These are phyloP conservation scores for Russula dissimulans DNA, from an alignment of 768 basidiomycete genomes.

Conservation along the genomic window DNA sequence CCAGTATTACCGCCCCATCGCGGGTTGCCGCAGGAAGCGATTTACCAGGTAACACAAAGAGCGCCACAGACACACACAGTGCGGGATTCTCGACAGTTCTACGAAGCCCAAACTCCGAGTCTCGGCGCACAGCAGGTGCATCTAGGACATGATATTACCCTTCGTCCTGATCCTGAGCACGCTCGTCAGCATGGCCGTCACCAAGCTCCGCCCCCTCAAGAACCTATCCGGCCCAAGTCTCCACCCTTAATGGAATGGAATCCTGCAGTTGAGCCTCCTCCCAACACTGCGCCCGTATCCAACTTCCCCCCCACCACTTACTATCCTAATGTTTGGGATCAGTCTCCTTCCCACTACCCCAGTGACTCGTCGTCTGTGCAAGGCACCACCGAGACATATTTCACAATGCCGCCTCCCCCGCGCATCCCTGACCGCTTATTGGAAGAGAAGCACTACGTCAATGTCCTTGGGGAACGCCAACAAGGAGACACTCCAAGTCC, in stretches of 20 bases:
- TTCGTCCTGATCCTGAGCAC: conserved; percentile 21
- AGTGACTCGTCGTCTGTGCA: conserved; percentile 26
- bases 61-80: not conserved
- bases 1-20: not conserved
- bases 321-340: conserved; percentile 85
- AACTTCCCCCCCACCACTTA: conserved; percentile 68
- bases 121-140: conserved; percentile 23
- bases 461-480: conserved; percentile 37
- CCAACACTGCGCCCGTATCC: conserved; percentile 45
- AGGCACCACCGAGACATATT: conserved; percentile 35
- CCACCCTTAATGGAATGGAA: conserved; percentile 73
- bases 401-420: conserved; percentile 49
- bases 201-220: conserved; percentile 20
- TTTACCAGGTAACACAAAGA: not conserved
- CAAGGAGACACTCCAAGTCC: conserved; percentile 47
- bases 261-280: conserved; percentile 71
- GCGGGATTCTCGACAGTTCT: conserved; percentile 2
- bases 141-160: conserved; percentile 13
- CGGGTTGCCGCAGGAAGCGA: not conserved
- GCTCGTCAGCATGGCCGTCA: conserved; percentile 21
- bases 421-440: conserved; percentile 58
- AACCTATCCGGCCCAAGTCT: conserved; percentile 41
- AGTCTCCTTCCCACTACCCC: conserved; percentile 35
- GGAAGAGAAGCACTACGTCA: conserved; percentile 66
- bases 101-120: conserved; percentile 19